Conservation (phyloP, 2,329 filamentous ascomycete species). For the Venturia effusa region DNA sequence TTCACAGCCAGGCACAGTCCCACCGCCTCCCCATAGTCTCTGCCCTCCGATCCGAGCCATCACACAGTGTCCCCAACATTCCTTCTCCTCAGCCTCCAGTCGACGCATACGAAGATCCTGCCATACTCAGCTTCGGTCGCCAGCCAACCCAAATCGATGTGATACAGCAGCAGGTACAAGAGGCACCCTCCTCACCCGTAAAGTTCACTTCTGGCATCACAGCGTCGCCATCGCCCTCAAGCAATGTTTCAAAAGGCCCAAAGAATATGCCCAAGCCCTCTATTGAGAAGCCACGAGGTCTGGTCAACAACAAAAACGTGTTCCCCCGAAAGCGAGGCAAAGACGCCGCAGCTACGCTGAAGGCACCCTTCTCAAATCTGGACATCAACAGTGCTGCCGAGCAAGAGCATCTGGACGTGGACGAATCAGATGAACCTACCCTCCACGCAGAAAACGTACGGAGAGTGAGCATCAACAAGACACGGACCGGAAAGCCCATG, state of each 20-base stretch:
- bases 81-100: slow-evolving; percentile 17
- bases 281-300: background rate
- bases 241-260: background rate
- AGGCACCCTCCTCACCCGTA: slow-evolving; percentile 27
- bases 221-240: background rate
- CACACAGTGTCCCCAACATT: background rate
- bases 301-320: background rate
- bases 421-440: slow-evolving; percentile 25
- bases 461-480: slow-evolving; percentile 28
- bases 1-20: slow-evolving; percentile 13
- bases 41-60: background rate
- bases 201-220: background rate
- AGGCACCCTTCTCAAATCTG: slow-evolving; percentile 28
- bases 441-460: slow-evolving; percentile 18
- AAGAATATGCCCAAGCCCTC: background rate
- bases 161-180: slow-evolving; percentile 18
- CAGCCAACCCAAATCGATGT: slow-evolving; percentile 20
- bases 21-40: slow-evolving; percentile 10
- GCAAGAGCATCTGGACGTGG: slow-evolving; percentile 18
- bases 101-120: slow-evolving; percentile 62
- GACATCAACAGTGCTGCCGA: slow-evolving; percentile 29
- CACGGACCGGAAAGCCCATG: slow-evolving; percentile 30
- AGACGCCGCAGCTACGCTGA: slow-evolving; percentile 26
- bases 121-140: slow-evolving; percentile 59
- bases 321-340: slow-evolving; percentile 22